Percentiles rank a stretch among this genome's conserved stretches.
Evolutionary conservation across 2,329 filamentous ascomycete species (phyloP).

Genomic region (Aureobasidium melanogenum): DNA sequence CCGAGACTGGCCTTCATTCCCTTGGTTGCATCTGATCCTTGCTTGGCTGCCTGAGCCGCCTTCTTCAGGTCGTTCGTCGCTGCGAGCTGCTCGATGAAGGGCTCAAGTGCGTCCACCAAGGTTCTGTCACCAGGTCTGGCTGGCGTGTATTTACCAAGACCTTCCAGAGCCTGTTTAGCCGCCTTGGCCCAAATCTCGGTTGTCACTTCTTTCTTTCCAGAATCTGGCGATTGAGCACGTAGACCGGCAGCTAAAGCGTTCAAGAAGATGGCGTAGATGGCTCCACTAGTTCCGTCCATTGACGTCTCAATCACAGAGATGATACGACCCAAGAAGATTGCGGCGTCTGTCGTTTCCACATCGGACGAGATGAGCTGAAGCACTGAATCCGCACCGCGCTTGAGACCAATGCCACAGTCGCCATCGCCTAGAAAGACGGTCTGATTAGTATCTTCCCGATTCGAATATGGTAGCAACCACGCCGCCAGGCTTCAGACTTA

Average conservation of each 20-base stretch:
- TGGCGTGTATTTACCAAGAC: constrained; percentile 76
- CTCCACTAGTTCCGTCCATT: constrained; percentile 71
- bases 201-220: constrained; percentile 24
- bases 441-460: neutral
- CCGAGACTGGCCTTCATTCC: constrained; percentile 87
- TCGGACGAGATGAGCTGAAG: constrained; percentile 31
- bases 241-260: constrained; percentile 71
- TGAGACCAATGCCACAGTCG: constrained; percentile 79
- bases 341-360: constrained; percentile 45
- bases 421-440: constrained; percentile 47
- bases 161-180: constrained; percentile 59
- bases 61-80: constrained; percentile 57
- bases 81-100: constrained; percentile 68
- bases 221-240: constrained; percentile 42
- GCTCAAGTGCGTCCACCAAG: constrained; percentile 78
- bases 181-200: constrained; percentile 55
- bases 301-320: constrained; percentile 56
- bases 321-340: constrained; percentile 52
- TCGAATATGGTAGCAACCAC: neutral
- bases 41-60: constrained; percentile 66
- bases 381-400: constrained; percentile 69
- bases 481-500: neutral
- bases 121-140: constrained; percentile 85
- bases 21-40: constrained; percentile 76
- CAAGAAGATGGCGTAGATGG: constrained; percentile 79